These are phyloP conservation scores for Dictyostelium firmibasis DNA, from an alignment of 78 protist genomes.

Conservation along the genomic window DNA sequence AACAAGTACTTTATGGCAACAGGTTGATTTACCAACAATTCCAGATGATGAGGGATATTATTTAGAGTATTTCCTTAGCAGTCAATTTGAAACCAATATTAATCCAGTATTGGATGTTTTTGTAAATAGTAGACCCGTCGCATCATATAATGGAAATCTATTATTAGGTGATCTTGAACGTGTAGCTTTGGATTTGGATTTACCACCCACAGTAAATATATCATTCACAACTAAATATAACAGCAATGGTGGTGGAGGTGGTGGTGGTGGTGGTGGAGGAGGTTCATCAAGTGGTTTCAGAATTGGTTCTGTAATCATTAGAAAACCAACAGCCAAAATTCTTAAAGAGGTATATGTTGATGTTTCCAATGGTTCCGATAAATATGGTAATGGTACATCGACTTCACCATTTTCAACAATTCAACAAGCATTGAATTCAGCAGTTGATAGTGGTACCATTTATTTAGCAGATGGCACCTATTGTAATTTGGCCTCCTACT, in stretches of 20 bases:
- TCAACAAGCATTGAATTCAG: not conserved
- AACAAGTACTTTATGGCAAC: not conserved
- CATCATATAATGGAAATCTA: not conserved
- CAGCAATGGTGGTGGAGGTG: not conserved
- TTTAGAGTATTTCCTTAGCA: not conserved
- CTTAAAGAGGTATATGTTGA: not conserved
- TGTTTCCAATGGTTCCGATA: slow-evolving; percentile 31
- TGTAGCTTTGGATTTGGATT: not conserved
- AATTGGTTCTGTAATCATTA: not conserved
- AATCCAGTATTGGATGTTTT: not conserved
- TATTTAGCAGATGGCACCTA: slow-evolving; percentile 19
- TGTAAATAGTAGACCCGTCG: not conserved
- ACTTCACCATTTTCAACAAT: slow-evolving; percentile 5
- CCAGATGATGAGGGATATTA: not conserved
- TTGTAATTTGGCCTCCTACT: not conserved
- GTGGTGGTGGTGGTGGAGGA: not conserved
- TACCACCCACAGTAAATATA: not conserved
- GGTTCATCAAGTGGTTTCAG: not conserved
- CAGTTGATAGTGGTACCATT: not conserved
- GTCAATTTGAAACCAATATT: not conserved
- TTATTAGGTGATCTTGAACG: slow-evolving; percentile 1
- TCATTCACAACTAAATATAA: not conserved
- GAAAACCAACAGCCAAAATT: not conserved
- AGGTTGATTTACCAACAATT: not conserved
- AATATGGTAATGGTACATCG: not conserved